Conservation (phyloP, 139 green algal species). For the Haematococcus sp. region DNA sequence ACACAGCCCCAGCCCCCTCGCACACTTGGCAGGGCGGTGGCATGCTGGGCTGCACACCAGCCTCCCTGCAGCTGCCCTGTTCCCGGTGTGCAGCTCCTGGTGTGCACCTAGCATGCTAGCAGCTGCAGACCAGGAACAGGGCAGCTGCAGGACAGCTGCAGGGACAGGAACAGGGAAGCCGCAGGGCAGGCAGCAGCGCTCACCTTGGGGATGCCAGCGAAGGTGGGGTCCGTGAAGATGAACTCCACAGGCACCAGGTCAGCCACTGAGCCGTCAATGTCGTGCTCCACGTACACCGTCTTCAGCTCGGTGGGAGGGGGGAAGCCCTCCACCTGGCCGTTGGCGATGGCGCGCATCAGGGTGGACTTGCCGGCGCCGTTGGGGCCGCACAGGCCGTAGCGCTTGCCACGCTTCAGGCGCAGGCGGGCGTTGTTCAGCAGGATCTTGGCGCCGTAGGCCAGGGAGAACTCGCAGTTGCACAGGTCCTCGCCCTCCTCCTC, state of each 20-base stretch:
- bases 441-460: constrained; percentile 90
- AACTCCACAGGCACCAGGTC: constrained; percentile 68
- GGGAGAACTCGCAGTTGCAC: constrained; percentile 89
- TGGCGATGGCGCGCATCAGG: constrained; percentile 92
- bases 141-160: too few relatives aligned
- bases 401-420: constrained; percentile 66
- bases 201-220: constrained; percentile 37
- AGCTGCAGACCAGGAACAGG: too few relatives aligned
- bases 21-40: too few relatives aligned
- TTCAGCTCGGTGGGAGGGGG: constrained; percentile 76
- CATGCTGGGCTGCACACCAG: too few relatives aligned
- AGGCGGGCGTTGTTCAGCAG: constrained; percentile 86
- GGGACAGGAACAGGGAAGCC: not conserved
- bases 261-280: constrained; percentile 75
- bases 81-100: too few relatives aligned
- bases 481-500: constrained; percentile 87
- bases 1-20: not conserved
- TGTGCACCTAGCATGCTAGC: too few relatives aligned
- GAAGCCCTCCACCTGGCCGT: constrained; percentile 87
- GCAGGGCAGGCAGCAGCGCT: not conserved
- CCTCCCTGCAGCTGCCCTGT: too few relatives aligned
- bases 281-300: constrained; percentile 90
- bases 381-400: constrained; percentile 86
- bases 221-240: constrained; percentile 49
- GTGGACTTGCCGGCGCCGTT: constrained; percentile 89